Evolutionary conservation across 2,329 filamentous ascomycete species (phyloP).

Genomic region (Alternaria longipes): DNA sequence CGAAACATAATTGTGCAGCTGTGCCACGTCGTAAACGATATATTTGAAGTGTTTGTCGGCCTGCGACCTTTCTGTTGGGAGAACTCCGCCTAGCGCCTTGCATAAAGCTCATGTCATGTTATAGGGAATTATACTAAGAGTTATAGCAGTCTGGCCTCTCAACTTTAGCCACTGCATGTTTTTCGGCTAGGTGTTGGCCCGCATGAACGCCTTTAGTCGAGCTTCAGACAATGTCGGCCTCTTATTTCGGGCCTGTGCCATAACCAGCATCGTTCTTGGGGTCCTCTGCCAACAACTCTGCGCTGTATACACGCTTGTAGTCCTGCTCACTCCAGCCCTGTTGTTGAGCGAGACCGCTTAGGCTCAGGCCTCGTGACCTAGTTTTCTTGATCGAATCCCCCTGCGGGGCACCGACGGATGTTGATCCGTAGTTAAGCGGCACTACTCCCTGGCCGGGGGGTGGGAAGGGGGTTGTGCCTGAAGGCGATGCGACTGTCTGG

Average conservation of each 20-base stretch:
- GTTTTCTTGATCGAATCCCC: conserved; percentile 42
- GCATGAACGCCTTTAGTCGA: neutral
- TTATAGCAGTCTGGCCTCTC: neutral
- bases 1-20: neutral
- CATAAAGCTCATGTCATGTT: neutral
- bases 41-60: neutral
- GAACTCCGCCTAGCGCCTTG: conserved; percentile 7
- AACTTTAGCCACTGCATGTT: neutral
- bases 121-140: neutral
- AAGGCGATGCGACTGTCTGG: conserved; percentile 26
- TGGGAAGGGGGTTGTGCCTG: conserved; percentile 33
- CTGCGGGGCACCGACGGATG: conserved; percentile 30
- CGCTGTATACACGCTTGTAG: conserved; percentile 44
- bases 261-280: conserved; percentile 40
- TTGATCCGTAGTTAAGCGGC: conserved; percentile 36
- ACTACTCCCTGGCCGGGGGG: conserved; percentile 46
- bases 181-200: neutral
- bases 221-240: neutral
- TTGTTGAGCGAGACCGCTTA: conserved; percentile 40
- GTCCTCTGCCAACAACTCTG: conserved; percentile 33
- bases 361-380: conserved; percentile 40
- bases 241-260: conserved; percentile 25
- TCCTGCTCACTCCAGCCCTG: conserved; percentile 50
- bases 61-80: neutral
- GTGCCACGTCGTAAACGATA: neutral